Evolutionary conservation across 306 rosid genomes (phyloP), one percentile per base, ranked within the genome.

Genomic region (Pachyrhizus erosus): DNA sequence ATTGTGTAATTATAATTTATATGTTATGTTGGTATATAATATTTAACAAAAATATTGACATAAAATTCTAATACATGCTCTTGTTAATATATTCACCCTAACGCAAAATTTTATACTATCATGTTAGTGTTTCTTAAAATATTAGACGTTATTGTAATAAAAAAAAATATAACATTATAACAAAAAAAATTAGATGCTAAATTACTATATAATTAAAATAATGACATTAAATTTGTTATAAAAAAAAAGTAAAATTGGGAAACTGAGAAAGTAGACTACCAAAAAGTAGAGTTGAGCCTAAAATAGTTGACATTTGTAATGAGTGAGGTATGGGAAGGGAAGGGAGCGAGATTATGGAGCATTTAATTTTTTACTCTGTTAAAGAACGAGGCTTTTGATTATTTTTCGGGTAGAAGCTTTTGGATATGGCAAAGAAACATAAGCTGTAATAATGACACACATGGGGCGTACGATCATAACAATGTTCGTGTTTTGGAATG

Each of bases 361-460:
- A 74, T 74, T 74, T 6, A 12, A 2, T 75, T 8, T 57, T 76
- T 37, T 14, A 26, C 64, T 54, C 11, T n/a, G 8, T 79, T 68
- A 15, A 71, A 58, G 27, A 71, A 5, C n/a, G 39, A 31, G 8
- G 40, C 2, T 12, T 70, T 29, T 58, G 49, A 20, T 80, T 55
- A 7, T 43, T 58, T 80, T n/a, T 5, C 1, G 29, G 18, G 2
- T 21, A 26, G 66, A 73, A 84, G 55, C 70, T 64, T 52, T 42
- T 65, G 84, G 66, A 51, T 79, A 9, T 43, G 66, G 67, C 72
- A 17, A 75, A 42, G 73, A 84, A 73, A 9, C 73, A 73, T 5
- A 15, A 23, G 21, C 5, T 55, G 31, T 55, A 75, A 80, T 74
- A 57, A 84, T 84, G 77, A 57, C 52, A 74, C 69, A 24, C 81